Evolutionary conservation across 2,329 filamentous ascomycete species (phyloP).

Genomic region (Pestalotiopsis sp.): DNA sequence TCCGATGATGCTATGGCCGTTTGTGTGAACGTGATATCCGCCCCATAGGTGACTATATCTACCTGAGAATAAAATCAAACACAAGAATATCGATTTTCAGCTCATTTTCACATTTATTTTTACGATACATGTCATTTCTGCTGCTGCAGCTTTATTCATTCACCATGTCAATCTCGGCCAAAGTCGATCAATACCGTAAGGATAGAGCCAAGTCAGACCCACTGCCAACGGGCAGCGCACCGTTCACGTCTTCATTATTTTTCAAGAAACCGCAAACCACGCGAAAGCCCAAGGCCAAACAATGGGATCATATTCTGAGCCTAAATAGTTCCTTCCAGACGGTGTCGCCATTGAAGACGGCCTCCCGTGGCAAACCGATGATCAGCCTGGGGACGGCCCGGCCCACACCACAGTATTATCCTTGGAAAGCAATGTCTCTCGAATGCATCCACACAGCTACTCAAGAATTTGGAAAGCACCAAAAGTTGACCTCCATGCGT

Average conservation of each 20-base stretch:
- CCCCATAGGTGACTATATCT: too few relatives aligned
- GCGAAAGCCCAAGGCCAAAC: not conserved
- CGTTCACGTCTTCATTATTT: not conserved
- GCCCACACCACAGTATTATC: conserved; percentile 12
- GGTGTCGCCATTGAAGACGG: not conserved
- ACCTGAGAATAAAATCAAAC: too few relatives aligned
- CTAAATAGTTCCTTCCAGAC: not conserved
- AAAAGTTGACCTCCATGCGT: not conserved
- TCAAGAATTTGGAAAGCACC: not conserved
- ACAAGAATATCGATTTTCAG: too few relatives aligned
- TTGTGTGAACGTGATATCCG: too few relatives aligned
- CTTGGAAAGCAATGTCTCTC: not conserved
- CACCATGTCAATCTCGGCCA: not conserved
- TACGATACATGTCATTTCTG: too few relatives aligned
- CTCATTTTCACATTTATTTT: too few relatives aligned
- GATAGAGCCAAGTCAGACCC: not conserved
- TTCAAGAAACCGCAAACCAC: not conserved
- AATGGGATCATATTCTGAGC: not conserved
- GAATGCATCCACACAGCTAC: not conserved
- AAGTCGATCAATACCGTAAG: not conserved
- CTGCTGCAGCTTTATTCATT: not conserved
- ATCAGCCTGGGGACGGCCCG: conserved; percentile 12
- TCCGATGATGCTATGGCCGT: too few relatives aligned
- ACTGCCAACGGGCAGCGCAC: not conserved
- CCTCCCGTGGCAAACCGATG: not conserved